A percentile compares a stretch with the other conserved stretches of the same genome.
phyloP scores from a whole-genome alignment of 2,329 filamentous ascomycete species.

The Paecilomyces niveus region DNA sequence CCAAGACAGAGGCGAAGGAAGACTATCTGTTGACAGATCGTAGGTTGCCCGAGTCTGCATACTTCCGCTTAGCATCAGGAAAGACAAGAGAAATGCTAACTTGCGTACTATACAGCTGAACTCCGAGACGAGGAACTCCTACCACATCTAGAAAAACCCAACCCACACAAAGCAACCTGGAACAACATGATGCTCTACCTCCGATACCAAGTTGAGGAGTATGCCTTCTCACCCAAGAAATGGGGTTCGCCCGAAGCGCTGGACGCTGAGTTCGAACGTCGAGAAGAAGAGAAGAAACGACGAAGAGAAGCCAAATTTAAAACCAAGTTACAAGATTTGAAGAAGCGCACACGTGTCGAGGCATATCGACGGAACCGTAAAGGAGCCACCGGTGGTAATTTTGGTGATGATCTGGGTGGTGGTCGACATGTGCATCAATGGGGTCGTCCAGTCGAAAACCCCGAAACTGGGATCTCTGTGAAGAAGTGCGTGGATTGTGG shows the following conservation, averaged over 20 bases:
- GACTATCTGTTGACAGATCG: conserved; percentile 93
- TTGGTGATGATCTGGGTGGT: conserved; percentile 68
- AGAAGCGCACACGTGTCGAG: conserved; percentile 87
- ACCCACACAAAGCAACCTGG: conserved; percentile 93
- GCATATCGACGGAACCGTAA: conserved; percentile 69
- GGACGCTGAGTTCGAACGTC: conserved; percentile 78
- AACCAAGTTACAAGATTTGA: conserved; percentile 78
- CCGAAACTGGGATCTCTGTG: conserved; percentile 52
- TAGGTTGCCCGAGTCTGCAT: conserved; percentile 38
- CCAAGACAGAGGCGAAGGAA: conserved; percentile 92
- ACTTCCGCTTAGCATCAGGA: not conserved
- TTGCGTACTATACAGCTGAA: conserved; percentile 54
- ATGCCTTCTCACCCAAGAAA: conserved; percentile 73
- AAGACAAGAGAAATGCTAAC: conserved; percentile 1
- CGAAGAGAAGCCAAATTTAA: conserved; percentile 90
- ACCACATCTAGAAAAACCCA: conserved; percentile 80
- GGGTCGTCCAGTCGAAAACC: conserved; percentile 52
- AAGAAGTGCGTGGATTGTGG: conserved; percentile 66
- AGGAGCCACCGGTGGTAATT: conserved; percentile 44
- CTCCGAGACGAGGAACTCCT: conserved; percentile 81
- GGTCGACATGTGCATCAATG: conserved; percentile 87
- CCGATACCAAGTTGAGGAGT: conserved; percentile 88
- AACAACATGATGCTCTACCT: conserved; percentile 99
- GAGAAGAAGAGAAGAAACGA: conserved; percentile 71
- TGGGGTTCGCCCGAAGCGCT: conserved; percentile 84